Evolutionary conservation across 331 rosid species (phyloP), one percentile per base, ranked within the genome.

Genomic region (Pyrus hybrid): DNA sequence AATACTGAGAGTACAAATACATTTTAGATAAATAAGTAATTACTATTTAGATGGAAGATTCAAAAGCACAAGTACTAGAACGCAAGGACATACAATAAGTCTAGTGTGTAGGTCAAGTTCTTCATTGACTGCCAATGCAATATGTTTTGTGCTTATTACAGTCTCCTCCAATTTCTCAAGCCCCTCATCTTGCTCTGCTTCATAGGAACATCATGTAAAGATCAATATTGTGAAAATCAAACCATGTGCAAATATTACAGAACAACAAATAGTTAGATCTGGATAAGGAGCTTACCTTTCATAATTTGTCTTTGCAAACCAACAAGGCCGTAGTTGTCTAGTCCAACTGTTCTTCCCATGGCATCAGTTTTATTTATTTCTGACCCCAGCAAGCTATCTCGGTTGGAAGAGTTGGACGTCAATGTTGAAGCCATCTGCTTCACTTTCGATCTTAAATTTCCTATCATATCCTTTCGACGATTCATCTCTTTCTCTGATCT

Each of bases 61-160:
- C 53, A 68, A 72, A 81, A 26, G 76, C 74, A 45, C 64, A 67
- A 57, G 2, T 13, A 33, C 22, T 76, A 11, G 49, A 37, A 41
- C 20, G 37, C 49, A 65, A 77, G 32, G 64, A 45, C 92, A 67
- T 87, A 94, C 99, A 77, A 94, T 94, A 71, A 94, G 97, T 79
- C 97, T 87, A 23, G 97, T 83, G 88, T 94, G 99, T 57, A 94
- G 92, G 75, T 66, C 88, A 73, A 94, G 88, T 80, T 94, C 97
- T 87, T 94, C 99, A 73, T 92, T 92, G 80, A 94, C 99, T n/a
- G 99, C 97, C 87, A 94, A 79, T 21, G 99, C 99, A 84, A 94
- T 94, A 85, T 94, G 99, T 80, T 94, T 94, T 26, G 99, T 94
- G 86, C 99, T 94, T 60, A 80, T 45, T 70, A 94, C 95, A 62